A percentile compares a stretch with the other conserved stretches of the same genome.
Evolutionary conservation across 768 basidiomycete genomes (phyloP).

Genomic region (Saitozyma podzolica): DNA sequence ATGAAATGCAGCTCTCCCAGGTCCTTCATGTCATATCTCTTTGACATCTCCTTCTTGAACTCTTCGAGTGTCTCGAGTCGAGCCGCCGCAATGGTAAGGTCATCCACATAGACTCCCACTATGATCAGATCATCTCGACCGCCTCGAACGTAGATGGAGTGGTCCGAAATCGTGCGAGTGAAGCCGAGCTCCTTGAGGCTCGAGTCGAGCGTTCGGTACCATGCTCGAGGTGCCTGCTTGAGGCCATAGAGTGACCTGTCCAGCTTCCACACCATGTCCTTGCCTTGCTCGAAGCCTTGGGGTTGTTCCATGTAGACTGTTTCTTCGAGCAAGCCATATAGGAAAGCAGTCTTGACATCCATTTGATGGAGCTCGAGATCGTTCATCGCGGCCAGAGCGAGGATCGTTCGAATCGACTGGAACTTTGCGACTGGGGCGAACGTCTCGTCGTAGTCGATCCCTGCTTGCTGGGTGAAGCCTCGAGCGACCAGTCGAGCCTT

Average conservation of each 20-base stretch:
- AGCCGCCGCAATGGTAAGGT: conserved; percentile 20
- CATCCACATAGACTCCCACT: conserved; percentile 21
- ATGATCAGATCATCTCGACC: conserved; percentile 1
- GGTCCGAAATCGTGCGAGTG: conserved; percentile 11
- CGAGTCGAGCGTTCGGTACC: conserved; percentile 1
- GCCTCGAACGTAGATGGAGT: conserved; percentile 14
- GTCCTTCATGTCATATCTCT: conserved; percentile 13
- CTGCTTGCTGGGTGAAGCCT: conserved; percentile 5
- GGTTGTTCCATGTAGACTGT: conserved; percentile 4
- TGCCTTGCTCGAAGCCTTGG: background rate
- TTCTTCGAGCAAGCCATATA: conserved; percentile 6
- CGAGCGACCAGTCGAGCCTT: conserved; percentile 9
- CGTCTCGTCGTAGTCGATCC: conserved; percentile 2
- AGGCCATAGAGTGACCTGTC: conserved; percentile 3
- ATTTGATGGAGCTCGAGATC: conserved; percentile 2
- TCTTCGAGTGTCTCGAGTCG: conserved; percentile 3
- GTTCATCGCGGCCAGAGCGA: background rate
- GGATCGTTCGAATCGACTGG: conserved; percentile 1
- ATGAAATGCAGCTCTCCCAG: conserved; percentile 5
- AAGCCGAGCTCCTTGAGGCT: background rate
- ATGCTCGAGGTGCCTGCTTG: conserved; percentile 7
- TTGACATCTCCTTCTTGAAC: conserved; percentile 9
- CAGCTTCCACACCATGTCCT: background rate
- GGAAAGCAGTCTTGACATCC: conserved; percentile 9
- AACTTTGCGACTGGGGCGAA: conserved; percentile 5